Percentiles rank a stretch among this genome's conserved stretches.
Conservation (phyloP, 176 grass and related monocot genomes). For the maize (Zea mays) region DNA sequence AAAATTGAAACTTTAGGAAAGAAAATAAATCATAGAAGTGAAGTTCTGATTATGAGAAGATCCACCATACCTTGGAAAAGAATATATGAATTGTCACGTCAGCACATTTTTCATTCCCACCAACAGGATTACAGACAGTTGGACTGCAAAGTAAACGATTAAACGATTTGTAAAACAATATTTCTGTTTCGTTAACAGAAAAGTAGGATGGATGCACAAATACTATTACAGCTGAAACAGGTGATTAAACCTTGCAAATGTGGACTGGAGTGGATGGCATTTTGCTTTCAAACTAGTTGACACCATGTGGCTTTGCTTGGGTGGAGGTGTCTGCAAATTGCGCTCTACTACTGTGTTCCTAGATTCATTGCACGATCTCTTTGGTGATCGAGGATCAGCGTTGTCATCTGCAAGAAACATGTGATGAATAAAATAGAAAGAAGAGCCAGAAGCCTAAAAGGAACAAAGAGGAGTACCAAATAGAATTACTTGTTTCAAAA, state of each 20-base stretch:
- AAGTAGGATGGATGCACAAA: conserved; percentile 23
- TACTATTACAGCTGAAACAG: conserved; percentile 29
- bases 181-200: conserved; percentile 22
- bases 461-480: background rate
- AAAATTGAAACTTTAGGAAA: conserved; percentile 35
- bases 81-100: conserved; percentile 74
- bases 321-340: conserved; percentile 68
- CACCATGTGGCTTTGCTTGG: conserved; percentile 53
- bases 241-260: conserved; percentile 77
- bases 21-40: conserved; percentile 25
- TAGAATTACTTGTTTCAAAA: conserved; percentile 34
- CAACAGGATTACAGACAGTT: conserved; percentile 56
- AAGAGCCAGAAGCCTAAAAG: background rate
- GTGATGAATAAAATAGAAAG: conserved; percentile 17
- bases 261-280: conserved; percentile 71
- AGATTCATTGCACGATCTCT: conserved; percentile 63
- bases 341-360: conserved; percentile 50
- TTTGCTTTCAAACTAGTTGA: conserved; percentile 60
- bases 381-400: conserved; percentile 54
- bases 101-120: conserved; percentile 72
- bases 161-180: conserved; percentile 23
- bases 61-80: conserved; percentile 65
- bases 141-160: conserved; percentile 55
- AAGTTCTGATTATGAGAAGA: conserved; percentile 38
- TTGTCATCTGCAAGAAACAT: conserved; percentile 53